Evolutionary conservation across 768 basidiomycete species (phyloP), one percentile per base, ranked within the genome.

Genomic region (Lentinus tigrinus): DNA sequence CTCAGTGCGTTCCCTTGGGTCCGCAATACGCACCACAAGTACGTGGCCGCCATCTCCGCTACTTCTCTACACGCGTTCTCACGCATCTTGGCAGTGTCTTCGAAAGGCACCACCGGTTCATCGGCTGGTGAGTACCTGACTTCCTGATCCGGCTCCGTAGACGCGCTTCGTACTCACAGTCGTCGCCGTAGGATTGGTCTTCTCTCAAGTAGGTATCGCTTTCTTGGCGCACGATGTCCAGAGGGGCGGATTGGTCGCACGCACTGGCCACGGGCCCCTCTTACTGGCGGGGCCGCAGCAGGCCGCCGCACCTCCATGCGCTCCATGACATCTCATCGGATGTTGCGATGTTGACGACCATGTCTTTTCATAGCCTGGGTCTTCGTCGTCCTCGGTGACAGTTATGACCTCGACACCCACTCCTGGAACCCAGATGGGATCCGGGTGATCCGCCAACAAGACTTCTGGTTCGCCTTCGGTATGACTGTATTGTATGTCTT

Each of bases 1-100:
- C 23, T 70, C 13, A 73, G 74, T 39, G 77, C 75, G 10, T 71
- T 77, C 61, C 77, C 77, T 27, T 77, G 76, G 75, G 72, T 78
- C 14, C 71, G 77, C 47, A 78, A 76, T 51, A 74, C 70, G 31
- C 74, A 76, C 61, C 75, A 76, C 64, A 75, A 78, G 73, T 76
- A 65, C 64, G 75, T 69, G 34, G 37, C 40, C 50, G 17, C 44
- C 10, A 21, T 23, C 54, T 46, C 1, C 10, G 9, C 34, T 11
- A 5, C 40, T 11, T 53, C 26, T 39, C 42, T 14, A 9, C 43
- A 52, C 16, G 24, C 14, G 5, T 16, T 58, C 59, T 61, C 67
- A 67, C 66, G 52, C 54, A 17, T 28, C 34, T 34, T 34, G 36
- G 26, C 57, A 77, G 75, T 54, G 66, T 76, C 24, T 78, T 78